phyloP scores from a whole-genome alignment of 2,329 filamentous ascomycete species.

The Nigrospora oryzae region DNA sequence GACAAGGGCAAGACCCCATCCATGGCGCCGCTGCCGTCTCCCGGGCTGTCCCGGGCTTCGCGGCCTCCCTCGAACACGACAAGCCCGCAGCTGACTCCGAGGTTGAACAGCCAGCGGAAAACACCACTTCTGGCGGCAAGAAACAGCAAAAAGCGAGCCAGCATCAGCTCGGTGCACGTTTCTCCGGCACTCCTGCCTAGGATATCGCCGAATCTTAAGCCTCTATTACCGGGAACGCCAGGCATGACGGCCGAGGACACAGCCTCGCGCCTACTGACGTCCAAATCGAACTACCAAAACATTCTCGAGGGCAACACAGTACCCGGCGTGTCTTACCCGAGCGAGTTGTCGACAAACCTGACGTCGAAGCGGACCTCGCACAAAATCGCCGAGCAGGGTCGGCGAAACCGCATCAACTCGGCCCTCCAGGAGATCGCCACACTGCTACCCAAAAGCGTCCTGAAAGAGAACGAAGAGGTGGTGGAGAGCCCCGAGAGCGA shows the following conservation, averaged over 20 bases:
- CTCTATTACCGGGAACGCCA: slow-evolving; percentile 59
- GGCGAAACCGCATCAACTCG: slow-evolving; percentile 89
- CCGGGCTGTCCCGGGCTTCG: slow-evolving; percentile 30
- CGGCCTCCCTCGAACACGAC: slow-evolving; percentile 47
- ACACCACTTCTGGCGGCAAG: slow-evolving; percentile 49
- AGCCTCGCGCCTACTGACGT: slow-evolving; percentile 69
- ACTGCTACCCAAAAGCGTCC: slow-evolving; percentile 59
- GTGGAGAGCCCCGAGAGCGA: slow-evolving; percentile 39
- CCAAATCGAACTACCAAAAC: slow-evolving; percentile 97
- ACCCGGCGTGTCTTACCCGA: slow-evolving; percentile 84
- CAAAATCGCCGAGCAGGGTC: slow-evolving; percentile 94
- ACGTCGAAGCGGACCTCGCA: slow-evolving; percentile 96
- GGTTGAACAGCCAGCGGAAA: slow-evolving; percentile 34
- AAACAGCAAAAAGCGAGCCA: slow-evolving; percentile 60
- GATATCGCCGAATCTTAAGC: slow-evolving; percentile 93
- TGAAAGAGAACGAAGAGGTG: slow-evolving; percentile 34
- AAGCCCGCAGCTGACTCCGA: slow-evolving; percentile 56
- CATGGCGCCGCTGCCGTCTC: slow-evolving; percentile 41
- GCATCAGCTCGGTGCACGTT: slow-evolving; percentile 63
- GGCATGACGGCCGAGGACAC: slow-evolving; percentile 49
- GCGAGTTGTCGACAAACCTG: slow-evolving; percentile 82
- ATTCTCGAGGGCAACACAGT: slow-evolving; percentile 89
- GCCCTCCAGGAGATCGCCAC: slow-evolving; percentile 86
- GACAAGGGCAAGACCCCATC: slow-evolving; percentile 39
- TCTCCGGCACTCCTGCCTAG: slow-evolving; percentile 81